These are phyloP conservation scores for Ambrosiella xylebori DNA, from an alignment of 2,329 filamentous ascomycete species.

Conservation along the genomic window DNA sequence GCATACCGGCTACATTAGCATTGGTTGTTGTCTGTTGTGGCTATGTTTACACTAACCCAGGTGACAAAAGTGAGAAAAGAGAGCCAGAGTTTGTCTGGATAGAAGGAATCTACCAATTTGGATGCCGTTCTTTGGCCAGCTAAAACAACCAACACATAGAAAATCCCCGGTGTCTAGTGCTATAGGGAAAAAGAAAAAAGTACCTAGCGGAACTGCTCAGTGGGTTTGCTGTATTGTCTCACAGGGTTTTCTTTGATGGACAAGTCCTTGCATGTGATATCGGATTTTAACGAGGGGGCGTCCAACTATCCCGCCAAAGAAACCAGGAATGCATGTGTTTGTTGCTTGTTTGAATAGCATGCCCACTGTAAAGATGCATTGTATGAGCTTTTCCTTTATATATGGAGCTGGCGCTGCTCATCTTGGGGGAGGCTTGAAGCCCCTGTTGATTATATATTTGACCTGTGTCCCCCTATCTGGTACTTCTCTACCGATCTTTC, in stretches of 20 bases:
- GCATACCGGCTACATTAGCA: too few relatives aligned
- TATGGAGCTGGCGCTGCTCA: background rate
- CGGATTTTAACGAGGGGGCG: background rate
- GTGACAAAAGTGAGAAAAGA: too few relatives aligned
- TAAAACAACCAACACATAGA: too few relatives aligned
- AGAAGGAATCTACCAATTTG: too few relatives aligned
- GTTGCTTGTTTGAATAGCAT: background rate
- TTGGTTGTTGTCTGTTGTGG: too few relatives aligned
- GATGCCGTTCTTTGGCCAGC: too few relatives aligned
- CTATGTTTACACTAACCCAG: too few relatives aligned
- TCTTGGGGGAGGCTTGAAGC: too few relatives aligned
- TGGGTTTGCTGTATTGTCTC: background rate
- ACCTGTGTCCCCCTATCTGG: too few relatives aligned
- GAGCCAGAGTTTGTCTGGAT: too few relatives aligned
- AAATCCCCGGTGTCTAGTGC: background rate
- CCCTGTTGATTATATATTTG: too few relatives aligned
- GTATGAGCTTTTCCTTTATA: background rate
- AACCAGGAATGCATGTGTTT: background rate
- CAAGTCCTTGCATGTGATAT: background rate
- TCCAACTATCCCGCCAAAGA: background rate
- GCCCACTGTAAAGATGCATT: background rate
- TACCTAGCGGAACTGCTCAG: background rate
- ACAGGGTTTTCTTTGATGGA: constrained; percentile 1
- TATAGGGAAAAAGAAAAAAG: background rate
- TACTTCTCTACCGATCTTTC: background rate